phyloP scores from a whole-genome alignment of 2,329 filamentous ascomycete species.

The Cercospora beticola region DNA sequence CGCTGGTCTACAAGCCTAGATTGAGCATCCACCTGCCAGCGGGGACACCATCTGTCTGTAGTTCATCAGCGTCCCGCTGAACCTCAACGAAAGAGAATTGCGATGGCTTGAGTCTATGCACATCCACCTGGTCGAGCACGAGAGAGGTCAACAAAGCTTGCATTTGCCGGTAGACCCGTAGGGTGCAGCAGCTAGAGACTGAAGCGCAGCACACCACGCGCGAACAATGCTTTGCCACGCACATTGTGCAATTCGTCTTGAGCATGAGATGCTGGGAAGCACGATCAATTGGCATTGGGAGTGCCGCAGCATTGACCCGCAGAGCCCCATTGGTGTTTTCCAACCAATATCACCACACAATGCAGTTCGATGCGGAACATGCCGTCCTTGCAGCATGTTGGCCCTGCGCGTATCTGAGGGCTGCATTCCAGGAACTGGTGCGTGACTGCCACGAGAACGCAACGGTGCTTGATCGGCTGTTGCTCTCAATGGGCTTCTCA shows the following conservation, averaged over 20 bases:
- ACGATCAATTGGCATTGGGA: not conserved
- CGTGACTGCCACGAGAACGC: not conserved
- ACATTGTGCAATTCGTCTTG: not conserved
- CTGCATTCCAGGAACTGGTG: too few species aligned
- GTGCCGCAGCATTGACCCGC: not conserved
- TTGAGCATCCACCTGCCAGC: not conserved
- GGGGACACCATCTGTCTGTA: not conserved
- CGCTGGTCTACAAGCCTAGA: not conserved
- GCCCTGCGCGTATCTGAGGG: too few species aligned
- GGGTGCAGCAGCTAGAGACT: not conserved
- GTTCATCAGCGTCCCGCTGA: not conserved
- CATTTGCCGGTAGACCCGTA: not conserved
- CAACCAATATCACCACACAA: not conserved
- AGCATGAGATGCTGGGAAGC: not conserved
- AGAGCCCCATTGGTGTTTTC: not conserved
- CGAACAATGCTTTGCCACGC: not conserved
- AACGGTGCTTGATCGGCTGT: not conserved
- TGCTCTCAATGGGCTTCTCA: not conserved
- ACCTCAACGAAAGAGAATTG: not conserved
- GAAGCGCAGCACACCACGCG: not conserved
- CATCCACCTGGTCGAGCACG: not conserved
- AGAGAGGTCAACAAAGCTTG: not conserved
- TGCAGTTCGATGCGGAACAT: too few species aligned
- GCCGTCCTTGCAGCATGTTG: not conserved
- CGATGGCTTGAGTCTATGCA: not conserved